phyloP scores from a whole-genome alignment of 192 early-diverging fungal species.

The Umbelopsis isabellina region DNA sequence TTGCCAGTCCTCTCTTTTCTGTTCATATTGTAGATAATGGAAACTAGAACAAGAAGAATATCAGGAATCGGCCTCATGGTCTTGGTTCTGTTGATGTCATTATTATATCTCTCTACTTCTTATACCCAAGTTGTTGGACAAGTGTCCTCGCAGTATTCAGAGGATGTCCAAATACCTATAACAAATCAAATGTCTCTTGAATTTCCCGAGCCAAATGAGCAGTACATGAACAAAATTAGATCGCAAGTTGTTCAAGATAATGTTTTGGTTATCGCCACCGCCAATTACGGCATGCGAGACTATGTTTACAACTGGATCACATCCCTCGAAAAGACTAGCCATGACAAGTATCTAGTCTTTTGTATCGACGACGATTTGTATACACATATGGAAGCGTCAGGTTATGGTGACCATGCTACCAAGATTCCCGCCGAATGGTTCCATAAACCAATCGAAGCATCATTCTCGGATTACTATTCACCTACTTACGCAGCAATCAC shows the following conservation, averaged over 20 bases:
- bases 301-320: conserved; percentile 41
- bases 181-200: background rate
- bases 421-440: conserved; percentile 33
- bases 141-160: background rate
- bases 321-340: conserved; percentile 23
- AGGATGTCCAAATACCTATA: background rate
- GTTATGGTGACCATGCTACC: conserved; percentile 24
- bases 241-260: conserved; percentile 3
- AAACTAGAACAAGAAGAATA: conserved; percentile 9
- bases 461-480: conserved; percentile 29
- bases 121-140: conserved; percentile 18
- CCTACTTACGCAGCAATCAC: conserved; percentile 25
- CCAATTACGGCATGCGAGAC: conserved; percentile 35
- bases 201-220: conserved; percentile 1
- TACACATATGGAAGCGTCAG: conserved; percentile 20
- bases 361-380: conserved; percentile 36
- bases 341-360: conserved; percentile 33
- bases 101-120: conserved; percentile 1
- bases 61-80: background rate
- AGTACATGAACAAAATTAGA: conserved; percentile 5
- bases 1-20: background rate
- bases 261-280: conserved; percentile 30
- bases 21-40: conserved; percentile 1
- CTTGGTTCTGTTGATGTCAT: background rate
- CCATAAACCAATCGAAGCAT: conserved; percentile 16